Base-by-base conservation (phyloP, 768 basidiomycete species). In the Phallus indusiatus region DNA sequence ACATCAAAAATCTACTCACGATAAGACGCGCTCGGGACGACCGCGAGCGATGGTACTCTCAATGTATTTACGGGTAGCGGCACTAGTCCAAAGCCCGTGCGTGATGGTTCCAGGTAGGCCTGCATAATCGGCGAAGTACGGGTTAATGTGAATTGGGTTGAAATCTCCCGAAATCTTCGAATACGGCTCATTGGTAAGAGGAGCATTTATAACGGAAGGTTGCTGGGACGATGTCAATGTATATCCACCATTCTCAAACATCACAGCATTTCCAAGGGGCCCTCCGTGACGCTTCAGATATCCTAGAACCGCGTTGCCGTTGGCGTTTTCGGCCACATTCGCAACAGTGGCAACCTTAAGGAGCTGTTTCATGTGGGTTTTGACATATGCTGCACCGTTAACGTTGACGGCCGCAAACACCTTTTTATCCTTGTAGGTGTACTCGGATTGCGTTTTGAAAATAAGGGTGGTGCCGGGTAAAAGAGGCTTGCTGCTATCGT, bases 91-190 rank as follows among this genome's bases (percentile, higher is more conserved):
- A 75, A 98, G 83, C 55, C 96, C 96, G 67, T 98, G 96, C 2
- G 96, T 97, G 68, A 99, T 98, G 10, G 96, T 99, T 14, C 90
- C 88, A 22, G 95, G 94, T 14, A 99, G 83, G 5, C 85, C 82
- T 1, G 95, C 94, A 62, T 88, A 91, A 69, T 93, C 87, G 21
- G 96, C 84, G 76, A 99, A 97, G 78, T 98, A 98, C 0, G 96
- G 95, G 73, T 99, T 97, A 71, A 96, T 78, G 70, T 99, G 96
- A 65, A 99, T 99, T 28, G 96, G 96, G 72, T 99, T 98, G 79
- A 92, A 98, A 73, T 99, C 95, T 49, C 95, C 94, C 0, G 96
- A 99, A 52, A 94, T 81, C 71, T 85, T 84, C 4, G 94, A 97
- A 74, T 98, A 99, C 1, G 93, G 88, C 72, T 95, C 90, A 68